These are phyloP conservation scores for Voacanga thouarsii DNA, from an alignment of 257 asterid genomes.

Conservation along the genomic window DNA sequence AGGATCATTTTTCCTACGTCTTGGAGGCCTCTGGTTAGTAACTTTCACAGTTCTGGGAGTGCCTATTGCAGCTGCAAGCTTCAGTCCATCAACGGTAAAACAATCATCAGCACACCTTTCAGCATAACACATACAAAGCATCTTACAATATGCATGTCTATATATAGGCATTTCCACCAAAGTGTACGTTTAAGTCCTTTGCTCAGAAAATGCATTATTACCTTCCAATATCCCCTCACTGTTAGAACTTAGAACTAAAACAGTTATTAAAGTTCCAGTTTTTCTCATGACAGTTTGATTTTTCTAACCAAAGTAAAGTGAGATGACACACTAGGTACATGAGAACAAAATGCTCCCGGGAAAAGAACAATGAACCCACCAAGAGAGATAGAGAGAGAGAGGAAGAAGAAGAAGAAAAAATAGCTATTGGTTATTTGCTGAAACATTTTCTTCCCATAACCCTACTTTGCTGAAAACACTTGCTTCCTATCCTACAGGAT, in stretches of 20 bases:
- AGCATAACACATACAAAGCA: not conserved
- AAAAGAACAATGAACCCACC: not conserved
- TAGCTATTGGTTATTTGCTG: not conserved
- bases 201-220: not conserved
- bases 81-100: conserved; percentile 69
- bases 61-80: conserved; percentile 89
- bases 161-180: not conserved
- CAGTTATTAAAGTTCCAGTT: not conserved
- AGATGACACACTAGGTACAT: not conserved
- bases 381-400: not conserved
- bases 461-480: not conserved
- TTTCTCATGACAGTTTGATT: not conserved
- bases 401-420: too few species aligned
- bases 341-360: not conserved
- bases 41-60: conserved; percentile 78
- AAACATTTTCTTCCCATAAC: not conserved
- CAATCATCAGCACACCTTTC: not conserved
- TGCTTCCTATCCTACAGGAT: conserved; percentile 49
- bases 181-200: not conserved
- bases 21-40: conserved; percentile 82
- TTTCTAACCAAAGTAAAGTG: not conserved
- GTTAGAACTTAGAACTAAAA: not conserved
- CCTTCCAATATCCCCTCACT: not conserved
- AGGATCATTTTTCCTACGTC: conserved; percentile 65
- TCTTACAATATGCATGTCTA: not conserved